Conservation (phyloP, 352 stramenopile genomes). For the Globisporangium irregulare region DNA sequence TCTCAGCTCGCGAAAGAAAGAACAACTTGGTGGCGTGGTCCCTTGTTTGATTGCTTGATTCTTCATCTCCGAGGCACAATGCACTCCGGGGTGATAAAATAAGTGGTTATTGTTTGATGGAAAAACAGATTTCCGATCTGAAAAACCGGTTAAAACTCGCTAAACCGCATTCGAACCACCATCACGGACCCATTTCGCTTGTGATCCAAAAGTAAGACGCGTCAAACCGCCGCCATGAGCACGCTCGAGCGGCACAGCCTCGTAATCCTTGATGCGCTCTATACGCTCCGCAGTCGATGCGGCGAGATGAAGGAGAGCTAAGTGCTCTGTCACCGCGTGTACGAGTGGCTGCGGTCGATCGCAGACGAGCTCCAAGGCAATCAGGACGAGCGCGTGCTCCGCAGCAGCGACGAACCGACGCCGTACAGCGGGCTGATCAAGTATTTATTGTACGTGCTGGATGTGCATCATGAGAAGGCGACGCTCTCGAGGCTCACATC, state of each 20-base stretch:
- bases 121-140: too few species aligned
- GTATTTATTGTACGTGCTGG: not conserved
- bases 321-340: not conserved
- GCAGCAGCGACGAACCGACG: not conserved
- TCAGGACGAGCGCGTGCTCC: not conserved
- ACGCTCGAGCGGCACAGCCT: not conserved
- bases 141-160: too few species aligned
- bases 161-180: too few species aligned
- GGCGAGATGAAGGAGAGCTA: not conserved
- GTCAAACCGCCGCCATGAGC: not conserved
- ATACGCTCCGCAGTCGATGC: not conserved
- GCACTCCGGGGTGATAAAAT: too few species aligned
- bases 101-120: too few species aligned
- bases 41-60: too few species aligned
- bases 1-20: too few species aligned
- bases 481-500: not conserved
- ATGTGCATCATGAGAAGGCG: not conserved
- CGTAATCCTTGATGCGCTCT: not conserved
- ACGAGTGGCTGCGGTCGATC: not conserved
- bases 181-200: too few species aligned
- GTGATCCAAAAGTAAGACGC: too few species aligned
- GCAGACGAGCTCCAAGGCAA: not conserved
- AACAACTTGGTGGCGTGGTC: too few species aligned
- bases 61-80: too few species aligned
- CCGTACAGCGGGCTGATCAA: not conserved